Base-by-base conservation (phyloP, 2,329 filamentous ascomycete genomes). In the Hawksworthiomyces lignivorus region DNA sequence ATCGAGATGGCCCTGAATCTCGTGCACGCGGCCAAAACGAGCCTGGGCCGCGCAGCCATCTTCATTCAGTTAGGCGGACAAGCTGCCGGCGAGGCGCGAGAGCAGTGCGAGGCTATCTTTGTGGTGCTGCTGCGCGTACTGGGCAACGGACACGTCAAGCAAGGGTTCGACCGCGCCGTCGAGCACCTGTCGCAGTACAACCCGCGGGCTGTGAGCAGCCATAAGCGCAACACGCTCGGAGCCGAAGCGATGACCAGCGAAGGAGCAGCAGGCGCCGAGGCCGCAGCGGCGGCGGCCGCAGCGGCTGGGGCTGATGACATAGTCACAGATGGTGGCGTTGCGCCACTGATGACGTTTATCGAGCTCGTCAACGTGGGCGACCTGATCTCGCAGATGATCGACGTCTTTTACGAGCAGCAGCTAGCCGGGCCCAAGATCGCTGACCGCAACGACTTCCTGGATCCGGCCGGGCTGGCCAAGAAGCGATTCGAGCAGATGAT, bases 401-500 rank as follows among this genome's bases (percentile, higher is more conserved):
- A 98, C 58, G 88, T 98, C 26, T 98, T 98, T 59, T 98, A 94
- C 63, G 85, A 94, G 58, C 92, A 97, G 64, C 92, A 98, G 64
- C 75, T 98, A 21, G 80, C 88, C 6, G 76, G 79, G 1, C 77
- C 84, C 12, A 85, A 85, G 54, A 80, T 98, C 40, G 84, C 84
- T 1, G 90, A 97, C 58, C 81, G 85, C 32, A 94, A 94, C 58
- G 92, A 98, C 63, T 98, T 98, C 56, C 71, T 98, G 36, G 87
- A 94, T 56, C 84, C 88, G 17, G 87, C 89, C 0, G 84, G 85
- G 24, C 83, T 96, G 53, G 89, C 92, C 50, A 98, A 98, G 76
- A 97, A 96, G 68, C 88, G 87, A 51, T 98, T 97, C 55, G 92
- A 98, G 69, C 89, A 96, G 58, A 95, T 96, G 84, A 80, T 98